Percentiles rank a stretch among this genome's conserved stretches.
Evolutionary conservation across 108 stramenopile species (phyloP).

Genomic region (Skeletonema marinoi): DNA sequence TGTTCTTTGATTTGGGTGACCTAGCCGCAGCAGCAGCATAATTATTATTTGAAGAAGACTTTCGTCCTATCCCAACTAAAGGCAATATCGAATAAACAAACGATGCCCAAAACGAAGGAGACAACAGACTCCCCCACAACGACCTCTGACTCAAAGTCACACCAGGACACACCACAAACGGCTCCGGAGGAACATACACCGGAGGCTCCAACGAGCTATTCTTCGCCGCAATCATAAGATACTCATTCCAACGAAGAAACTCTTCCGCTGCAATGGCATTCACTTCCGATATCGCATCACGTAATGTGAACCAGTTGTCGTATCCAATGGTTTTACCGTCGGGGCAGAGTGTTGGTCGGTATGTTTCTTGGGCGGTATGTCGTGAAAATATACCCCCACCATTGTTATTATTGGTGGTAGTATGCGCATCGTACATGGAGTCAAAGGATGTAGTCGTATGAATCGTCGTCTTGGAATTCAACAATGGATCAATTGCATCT

Average conservation of each 20-base stretch:
- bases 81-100: conserved; percentile 25
- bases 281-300: conserved; percentile 69
- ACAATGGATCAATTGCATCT: neutral
- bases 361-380: conserved; percentile 18
- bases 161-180: conserved; percentile 82
- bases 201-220: conserved; percentile 17
- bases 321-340: conserved; percentile 74
- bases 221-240: conserved; percentile 45
- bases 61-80: neutral
- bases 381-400: neutral
- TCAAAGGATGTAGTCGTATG: neutral
- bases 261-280: conserved; percentile 75
- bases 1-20: conserved; percentile 8
- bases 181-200: conserved; percentile 59
- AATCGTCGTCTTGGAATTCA: conserved; percentile 8
- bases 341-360: conserved; percentile 61
- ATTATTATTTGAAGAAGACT: neutral
- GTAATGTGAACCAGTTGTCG: conserved; percentile 63
- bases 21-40: neutral
- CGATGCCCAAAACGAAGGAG: conserved; percentile 10
- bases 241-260: conserved; percentile 71
- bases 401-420: neutral
- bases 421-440: neutral
- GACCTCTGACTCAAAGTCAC: conserved; percentile 38
- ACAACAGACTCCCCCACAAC: conserved; percentile 21